These are phyloP conservation scores for Naegleria lovaniensis DNA, from an alignment of 208 protist genomes.

Conservation along the genomic window DNA sequence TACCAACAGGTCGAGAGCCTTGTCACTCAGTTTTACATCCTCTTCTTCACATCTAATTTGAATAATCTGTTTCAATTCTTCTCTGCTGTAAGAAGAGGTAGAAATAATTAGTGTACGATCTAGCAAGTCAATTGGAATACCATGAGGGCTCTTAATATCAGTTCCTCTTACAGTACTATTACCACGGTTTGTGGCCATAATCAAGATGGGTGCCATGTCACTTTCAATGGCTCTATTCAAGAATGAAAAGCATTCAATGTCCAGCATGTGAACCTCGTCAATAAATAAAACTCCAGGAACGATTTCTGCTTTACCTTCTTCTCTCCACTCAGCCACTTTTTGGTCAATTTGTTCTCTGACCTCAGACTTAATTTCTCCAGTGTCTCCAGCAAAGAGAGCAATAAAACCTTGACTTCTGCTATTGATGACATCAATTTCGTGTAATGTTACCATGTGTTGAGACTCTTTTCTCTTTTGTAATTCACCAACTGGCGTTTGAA, in stretches of 20 bases:
- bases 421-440: constrained; percentile 99
- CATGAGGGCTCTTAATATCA: constrained; percentile 93
- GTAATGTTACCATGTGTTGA: constrained; percentile 97
- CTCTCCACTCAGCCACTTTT: constrained; percentile 98
- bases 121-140: constrained; percentile 95
- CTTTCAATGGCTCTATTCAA: constrained; percentile 98
- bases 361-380: constrained; percentile 99
- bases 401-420: constrained; percentile 95
- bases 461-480: constrained; percentile 98
- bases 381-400: constrained; percentile 98
- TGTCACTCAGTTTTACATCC: constrained; percentile 94
- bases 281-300: constrained; percentile 88
- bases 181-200: constrained; percentile 97
- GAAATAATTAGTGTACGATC: constrained; percentile 98
- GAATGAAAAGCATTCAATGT: constrained; percentile 99
- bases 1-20: constrained; percentile 89
- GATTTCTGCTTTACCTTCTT: constrained; percentile 98
- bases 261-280: constrained; percentile 96
- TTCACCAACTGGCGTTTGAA: constrained; percentile 96
- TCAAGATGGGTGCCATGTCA: constrained; percentile 94
- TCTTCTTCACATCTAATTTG: constrained; percentile 96
- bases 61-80: constrained; percentile 93
- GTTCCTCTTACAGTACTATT: constrained; percentile 98
- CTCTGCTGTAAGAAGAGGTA: constrained; percentile 83
- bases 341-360: constrained; percentile 98